These are phyloP conservation scores for Paspalum vaginatum DNA, from an alignment of 176 grass and related monocot species.

Conservation along the genomic window DNA sequence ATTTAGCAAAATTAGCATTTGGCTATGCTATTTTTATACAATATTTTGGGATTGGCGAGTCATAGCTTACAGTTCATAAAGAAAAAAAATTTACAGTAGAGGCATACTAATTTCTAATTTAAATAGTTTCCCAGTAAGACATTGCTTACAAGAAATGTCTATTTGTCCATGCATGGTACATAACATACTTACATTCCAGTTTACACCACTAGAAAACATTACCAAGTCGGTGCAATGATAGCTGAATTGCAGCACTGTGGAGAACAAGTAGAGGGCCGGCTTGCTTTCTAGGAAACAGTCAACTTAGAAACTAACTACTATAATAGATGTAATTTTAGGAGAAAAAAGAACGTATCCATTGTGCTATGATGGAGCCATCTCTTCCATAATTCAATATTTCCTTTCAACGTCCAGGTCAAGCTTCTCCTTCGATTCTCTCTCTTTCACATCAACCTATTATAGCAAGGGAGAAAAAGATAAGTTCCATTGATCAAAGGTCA, in stretches of 20 bases:
- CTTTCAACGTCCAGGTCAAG: slow-evolving; percentile 84
- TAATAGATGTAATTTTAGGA: slow-evolving; percentile 37
- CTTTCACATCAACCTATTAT: slow-evolving; percentile 71
- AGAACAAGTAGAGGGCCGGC: neutral
- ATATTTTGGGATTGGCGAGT: no score
- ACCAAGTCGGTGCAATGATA: slow-evolving; percentile 1
- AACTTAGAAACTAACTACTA: neutral
- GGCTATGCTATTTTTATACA: no score
- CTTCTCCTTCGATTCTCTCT: slow-evolving; percentile 92
- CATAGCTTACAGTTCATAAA: no score
- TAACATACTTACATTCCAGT: no score
- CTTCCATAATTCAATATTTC: slow-evolving; percentile 69
- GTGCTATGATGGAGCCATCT: slow-evolving; percentile 77
- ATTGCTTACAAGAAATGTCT: neutral
- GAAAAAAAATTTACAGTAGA: no score
- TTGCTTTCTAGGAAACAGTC: slow-evolving; percentile 7
- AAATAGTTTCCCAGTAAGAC: no score
- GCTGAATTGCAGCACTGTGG: neutral
- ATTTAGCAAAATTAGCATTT: no score
- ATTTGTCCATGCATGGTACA: neutral
- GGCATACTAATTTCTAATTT: no score
- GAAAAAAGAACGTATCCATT: slow-evolving; percentile 73
- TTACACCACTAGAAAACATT: neutral
- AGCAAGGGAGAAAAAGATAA: slow-evolving; percentile 23
- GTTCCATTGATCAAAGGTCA: neutral